Base-by-base conservation (phyloP, 371 early-diverging fungal genomes). In the Chytridium lagenaria region DNA sequence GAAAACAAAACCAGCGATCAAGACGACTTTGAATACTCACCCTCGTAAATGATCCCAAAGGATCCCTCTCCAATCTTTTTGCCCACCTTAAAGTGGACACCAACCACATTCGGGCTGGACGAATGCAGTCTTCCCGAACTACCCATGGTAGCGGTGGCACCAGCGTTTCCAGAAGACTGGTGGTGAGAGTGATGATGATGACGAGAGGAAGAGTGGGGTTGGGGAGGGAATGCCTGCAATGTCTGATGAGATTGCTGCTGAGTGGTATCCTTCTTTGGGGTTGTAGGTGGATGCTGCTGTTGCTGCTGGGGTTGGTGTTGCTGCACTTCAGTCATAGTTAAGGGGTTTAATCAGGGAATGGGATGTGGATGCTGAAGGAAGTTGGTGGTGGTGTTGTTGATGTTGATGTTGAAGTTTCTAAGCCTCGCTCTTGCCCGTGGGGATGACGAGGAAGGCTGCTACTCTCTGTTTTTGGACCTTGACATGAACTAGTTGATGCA, bases 31-130 rank as follows among this genome's bases (percentile, higher is more conserved):
- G n/a, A n/a, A n/a, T n/a, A n/a, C n/a, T 44, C 19, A 90, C 98
- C 98, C 91, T 97, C 96, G 81, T 97, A 97, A 71, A 98, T 94
- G 73, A 96, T 92, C 61, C 98, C 98, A 87, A 98, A 98, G 76
- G 92, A 92, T 51, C 98, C 98, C 83, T 97, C 98, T 52, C 98
- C 98, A 78, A 98, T 91, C 83, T 94, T 95, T 81, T 92, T 92
- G 59, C 96, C 97, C 12, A 98, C 95, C 68, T 84, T 90, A 82
- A 94, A 98, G 83, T 97, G 98, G 19, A 92, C 93, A 28, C 98
- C 98, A 19, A 98, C 95, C 33, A 88, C 76, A 68, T 85, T 87
- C 22, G 77, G 83, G 28, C 71, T 68, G 19, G 71, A 63, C 16
- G 77, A 75, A 34, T 67, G 71, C 50, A 71, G 38, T 23, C 44